Conservation (phyloP, 1,284 basidiomycete species). For the Bjerkandera adusta region DNA sequence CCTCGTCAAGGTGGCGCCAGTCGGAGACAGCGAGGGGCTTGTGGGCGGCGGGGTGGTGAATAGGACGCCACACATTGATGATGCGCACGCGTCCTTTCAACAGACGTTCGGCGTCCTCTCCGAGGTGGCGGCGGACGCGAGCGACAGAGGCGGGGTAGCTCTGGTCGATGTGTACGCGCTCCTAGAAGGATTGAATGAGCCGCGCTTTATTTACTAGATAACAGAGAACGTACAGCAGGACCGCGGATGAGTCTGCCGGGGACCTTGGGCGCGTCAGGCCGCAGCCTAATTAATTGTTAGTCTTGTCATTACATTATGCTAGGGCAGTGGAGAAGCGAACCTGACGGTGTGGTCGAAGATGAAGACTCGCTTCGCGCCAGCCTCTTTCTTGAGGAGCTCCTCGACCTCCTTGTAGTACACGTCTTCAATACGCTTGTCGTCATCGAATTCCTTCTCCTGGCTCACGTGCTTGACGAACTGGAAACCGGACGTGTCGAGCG, state of each 20-base stretch:
- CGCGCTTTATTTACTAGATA: background rate
- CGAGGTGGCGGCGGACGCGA: slow-evolving; percentile 53
- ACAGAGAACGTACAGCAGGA: slow-evolving; percentile 1
- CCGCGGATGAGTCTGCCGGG: background rate
- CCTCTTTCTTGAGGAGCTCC: slow-evolving; percentile 37
- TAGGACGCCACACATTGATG: slow-evolving; percentile 67
- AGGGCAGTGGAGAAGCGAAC: no score
- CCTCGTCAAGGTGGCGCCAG: slow-evolving; percentile 42
- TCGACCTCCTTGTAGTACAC: slow-evolving; percentile 40
- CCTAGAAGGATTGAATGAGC: slow-evolving; percentile 14
- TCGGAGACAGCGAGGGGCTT: slow-evolving; percentile 59
- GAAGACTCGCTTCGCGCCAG: slow-evolving; percentile 36
- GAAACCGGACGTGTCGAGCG: slow-evolving; percentile 39
- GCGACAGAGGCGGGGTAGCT: slow-evolving; percentile 43
- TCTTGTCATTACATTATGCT: no score
- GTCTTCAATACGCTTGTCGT: slow-evolving; percentile 35
- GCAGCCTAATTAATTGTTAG: no score
- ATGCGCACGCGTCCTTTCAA: slow-evolving; percentile 50
- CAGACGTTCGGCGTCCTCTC: slow-evolving; percentile 38
- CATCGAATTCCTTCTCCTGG: slow-evolving; percentile 29
- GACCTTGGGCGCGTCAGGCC: background rate
- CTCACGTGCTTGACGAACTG: slow-evolving; percentile 31
- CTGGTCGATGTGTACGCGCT: slow-evolving; percentile 54
- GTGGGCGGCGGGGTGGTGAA: slow-evolving; percentile 46
- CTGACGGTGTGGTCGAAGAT: slow-evolving; percentile 41